Percentiles rank a stretch among this genome's conserved stretches.
phyloP scores from a whole-genome alignment of 2,329 filamentous ascomycete species.

The Curvularia hawaiiensis region DNA sequence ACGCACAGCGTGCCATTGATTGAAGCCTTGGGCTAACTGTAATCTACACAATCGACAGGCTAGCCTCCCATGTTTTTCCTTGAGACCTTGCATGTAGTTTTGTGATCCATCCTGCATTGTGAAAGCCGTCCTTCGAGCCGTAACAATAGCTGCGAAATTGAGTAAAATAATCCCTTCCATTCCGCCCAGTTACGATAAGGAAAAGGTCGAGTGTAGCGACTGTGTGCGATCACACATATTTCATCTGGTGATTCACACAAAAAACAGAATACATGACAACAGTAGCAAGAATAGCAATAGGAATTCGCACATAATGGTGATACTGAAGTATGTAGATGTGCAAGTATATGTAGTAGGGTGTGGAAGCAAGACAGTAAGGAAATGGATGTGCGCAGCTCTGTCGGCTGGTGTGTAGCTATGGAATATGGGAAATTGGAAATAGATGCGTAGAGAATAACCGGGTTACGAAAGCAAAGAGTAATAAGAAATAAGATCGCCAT shows the following conservation, averaged over 20 bases:
- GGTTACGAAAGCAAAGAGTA: background rate
- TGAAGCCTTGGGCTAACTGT: background rate
- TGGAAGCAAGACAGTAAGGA: conserved; percentile 1
- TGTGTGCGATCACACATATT: background rate
- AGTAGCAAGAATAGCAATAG: conserved; percentile 1
- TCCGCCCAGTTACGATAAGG: background rate
- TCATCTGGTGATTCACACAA: background rate
- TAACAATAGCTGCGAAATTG: background rate
- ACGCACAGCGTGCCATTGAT: conserved; percentile 7
- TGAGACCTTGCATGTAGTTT: background rate
- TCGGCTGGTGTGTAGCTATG: conserved; percentile 8
- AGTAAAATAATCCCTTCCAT: background rate
- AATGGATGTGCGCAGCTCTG: conserved; percentile 5
- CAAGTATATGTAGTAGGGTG: conserved; percentile 1
- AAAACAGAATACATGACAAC: background rate
- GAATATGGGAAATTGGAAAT: background rate
- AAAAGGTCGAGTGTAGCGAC: conserved; percentile 2
- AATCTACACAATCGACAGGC: conserved; percentile 9
- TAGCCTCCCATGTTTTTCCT: conserved; percentile 2
- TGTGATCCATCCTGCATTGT: conserved; percentile 1
- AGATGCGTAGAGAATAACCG: background rate
- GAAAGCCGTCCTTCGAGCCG: background rate
- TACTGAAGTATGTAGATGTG: conserved; percentile 7
- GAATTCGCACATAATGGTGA: background rate
- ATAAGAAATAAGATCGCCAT: conserved; percentile 6